phyloP scores from a whole-genome alignment of 257 asterid species.

The Forsythia viridissima region DNA sequence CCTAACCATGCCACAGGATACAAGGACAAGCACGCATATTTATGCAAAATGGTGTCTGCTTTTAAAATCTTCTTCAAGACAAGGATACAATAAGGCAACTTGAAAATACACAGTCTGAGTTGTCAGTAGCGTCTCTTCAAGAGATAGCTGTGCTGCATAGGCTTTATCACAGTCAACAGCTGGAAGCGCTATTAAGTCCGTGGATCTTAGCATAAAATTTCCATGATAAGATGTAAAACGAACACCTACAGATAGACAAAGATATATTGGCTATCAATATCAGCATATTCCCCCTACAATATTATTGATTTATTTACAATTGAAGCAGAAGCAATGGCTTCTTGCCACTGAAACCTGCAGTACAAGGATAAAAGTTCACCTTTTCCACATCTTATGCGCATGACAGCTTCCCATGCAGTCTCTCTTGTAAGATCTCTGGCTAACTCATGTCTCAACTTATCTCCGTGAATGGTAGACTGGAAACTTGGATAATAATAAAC shows the following conservation, averaged over 20 bases:
- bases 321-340: constrained; percentile 17
- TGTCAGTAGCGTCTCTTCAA: constrained; percentile 89
- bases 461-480: constrained; percentile 64
- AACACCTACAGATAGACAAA: constrained; percentile 61
- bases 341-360: constrained; percentile 19
- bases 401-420: constrained; percentile 99
- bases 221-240: constrained; percentile 98
- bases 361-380: constrained; percentile 42
- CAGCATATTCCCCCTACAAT: constrained; percentile 23
- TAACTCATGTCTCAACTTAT: constrained; percentile 81
- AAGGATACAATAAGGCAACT: constrained; percentile 98
- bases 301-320: constrained; percentile 3
- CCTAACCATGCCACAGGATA: background rate
- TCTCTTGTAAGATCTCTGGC: constrained; percentile 93
- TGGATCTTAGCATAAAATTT: constrained; percentile 93
- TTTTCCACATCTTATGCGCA: constrained; percentile 99
- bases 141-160: constrained; percentile 87
- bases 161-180: constrained; percentile 99
- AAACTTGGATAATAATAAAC: constrained; percentile 89
- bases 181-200: constrained; percentile 96
- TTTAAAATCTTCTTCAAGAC: constrained; percentile 14
- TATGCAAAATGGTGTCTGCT: constrained; percentile 12
- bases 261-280: constrained; percentile 12
- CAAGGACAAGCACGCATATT: background rate
- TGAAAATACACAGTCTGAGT: constrained; percentile 86